Evolutionary conservation across 108 stramenopile genomes (phyloP).

Genomic region (Epithemia pelagica): DNA sequence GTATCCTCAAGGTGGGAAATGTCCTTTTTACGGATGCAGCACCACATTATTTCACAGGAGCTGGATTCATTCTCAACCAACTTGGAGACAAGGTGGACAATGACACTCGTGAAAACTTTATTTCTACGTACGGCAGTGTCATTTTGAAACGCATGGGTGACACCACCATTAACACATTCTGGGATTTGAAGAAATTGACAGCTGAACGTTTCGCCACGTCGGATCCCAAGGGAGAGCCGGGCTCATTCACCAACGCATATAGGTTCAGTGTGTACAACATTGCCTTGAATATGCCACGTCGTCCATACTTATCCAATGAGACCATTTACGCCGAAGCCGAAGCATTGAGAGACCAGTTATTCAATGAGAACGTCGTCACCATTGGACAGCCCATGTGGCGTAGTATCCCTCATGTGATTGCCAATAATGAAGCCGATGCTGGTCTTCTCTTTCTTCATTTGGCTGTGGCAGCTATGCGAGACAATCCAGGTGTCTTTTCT

Average conservation of each 20-base stretch:
- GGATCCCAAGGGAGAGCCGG: neutral
- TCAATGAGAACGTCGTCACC: neutral
- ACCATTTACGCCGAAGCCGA: neutral
- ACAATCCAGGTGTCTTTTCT: no score
- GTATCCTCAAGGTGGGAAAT: constrained; percentile 1
- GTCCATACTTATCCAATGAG: no score
- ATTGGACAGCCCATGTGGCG: neutral
- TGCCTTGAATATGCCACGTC: no score
- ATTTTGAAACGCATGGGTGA: constrained; percentile 4
- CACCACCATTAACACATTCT: neutral
- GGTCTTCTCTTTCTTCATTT: neutral
- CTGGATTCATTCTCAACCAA: no score
- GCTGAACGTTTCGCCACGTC: neutral
- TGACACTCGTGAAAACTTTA: no score
- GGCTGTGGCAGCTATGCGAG: no score
- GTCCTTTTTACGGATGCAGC: neutral
- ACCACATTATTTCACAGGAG: constrained; percentile 1
- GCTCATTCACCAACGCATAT: constrained; percentile 1
- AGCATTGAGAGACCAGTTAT: neutral
- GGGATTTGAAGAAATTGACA: neutral
- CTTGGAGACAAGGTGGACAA: no score
- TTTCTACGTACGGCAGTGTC: neutral
- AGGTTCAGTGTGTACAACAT: neutral
- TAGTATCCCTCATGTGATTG: neutral
- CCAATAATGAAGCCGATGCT: neutral